Evolutionary conservation across 768 basidiomycete genomes (phyloP).

Genomic region (Rubroboletus satanas): DNA sequence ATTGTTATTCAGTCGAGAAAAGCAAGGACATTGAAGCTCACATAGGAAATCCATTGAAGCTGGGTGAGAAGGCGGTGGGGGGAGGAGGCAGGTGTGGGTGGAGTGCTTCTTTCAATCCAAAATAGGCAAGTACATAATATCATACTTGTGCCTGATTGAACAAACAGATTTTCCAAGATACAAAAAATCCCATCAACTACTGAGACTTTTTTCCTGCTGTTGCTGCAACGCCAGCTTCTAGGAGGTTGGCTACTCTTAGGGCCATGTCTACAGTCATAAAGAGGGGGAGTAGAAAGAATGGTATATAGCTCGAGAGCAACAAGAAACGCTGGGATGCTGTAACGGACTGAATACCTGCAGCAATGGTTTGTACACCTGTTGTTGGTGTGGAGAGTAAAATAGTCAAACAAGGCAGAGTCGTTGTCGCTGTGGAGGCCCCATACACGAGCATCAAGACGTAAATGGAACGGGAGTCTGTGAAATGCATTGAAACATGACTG

Average conservation of each 20-base stretch:
- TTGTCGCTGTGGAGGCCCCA: slow-evolving; percentile 74
- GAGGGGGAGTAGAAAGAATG: slow-evolving; percentile 70
- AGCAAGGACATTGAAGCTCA: background rate
- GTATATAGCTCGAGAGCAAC: slow-evolving; percentile 67
- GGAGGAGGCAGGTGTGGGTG: no score
- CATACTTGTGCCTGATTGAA: no score
- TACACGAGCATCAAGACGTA: slow-evolving; percentile 69
- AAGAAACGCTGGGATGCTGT: slow-evolving; percentile 49
- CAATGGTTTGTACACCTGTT: slow-evolving; percentile 32
- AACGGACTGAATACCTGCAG: slow-evolving; percentile 36
- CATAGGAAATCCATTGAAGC: slow-evolving; percentile 6
- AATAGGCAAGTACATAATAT: background rate
- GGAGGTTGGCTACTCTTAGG: slow-evolving; percentile 35
- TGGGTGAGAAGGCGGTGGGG: background rate
- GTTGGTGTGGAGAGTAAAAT: slow-evolving; percentile 53
- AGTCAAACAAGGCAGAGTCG: slow-evolving; percentile 67
- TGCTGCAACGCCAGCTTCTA: slow-evolving; percentile 24
- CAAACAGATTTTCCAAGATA: background rate
- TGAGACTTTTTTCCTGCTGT: slow-evolving; percentile 14
- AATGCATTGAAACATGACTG: background rate
- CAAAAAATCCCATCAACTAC: background rate
- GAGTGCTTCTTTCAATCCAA: background rate
- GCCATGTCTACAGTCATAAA: slow-evolving; percentile 75
- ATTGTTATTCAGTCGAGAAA: background rate
- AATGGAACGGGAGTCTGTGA: slow-evolving; percentile 46